Evolutionary conservation across 441 rosid genomes (phyloP).

Genomic region (Jatropha multifida): DNA sequence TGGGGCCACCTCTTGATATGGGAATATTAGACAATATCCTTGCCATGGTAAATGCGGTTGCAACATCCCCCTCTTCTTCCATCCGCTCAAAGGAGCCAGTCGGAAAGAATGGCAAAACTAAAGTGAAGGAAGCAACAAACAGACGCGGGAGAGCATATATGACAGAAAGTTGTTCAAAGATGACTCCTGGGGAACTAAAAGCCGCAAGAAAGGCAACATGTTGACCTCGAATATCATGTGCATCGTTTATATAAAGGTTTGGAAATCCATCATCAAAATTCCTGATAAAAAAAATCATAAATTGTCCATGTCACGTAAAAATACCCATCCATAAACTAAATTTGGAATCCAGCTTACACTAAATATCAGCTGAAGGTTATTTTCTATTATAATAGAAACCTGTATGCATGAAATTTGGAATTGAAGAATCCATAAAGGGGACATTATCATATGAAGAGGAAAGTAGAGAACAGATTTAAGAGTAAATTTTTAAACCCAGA

Average conservation of each 20-base stretch:
- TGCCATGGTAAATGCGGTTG: constrained; percentile 98
- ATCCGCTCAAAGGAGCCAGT: constrained; percentile 98
- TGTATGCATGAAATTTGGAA: not conserved
- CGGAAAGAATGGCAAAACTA: constrained; percentile 95
- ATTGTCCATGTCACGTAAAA: not conserved
- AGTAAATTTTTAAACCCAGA: not conserved
- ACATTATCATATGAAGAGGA: not conserved
- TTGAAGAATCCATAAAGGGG: not conserved
- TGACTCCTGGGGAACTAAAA: constrained; percentile 87
- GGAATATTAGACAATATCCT: constrained; percentile 95
- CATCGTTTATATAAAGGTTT: constrained; percentile 85
- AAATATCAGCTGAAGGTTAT: not conserved
- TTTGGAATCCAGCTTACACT: not conserved
- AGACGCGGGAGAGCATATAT: constrained; percentile 88
- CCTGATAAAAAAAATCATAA: constrained; percentile 44
- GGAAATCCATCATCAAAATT: constrained; percentile 96
- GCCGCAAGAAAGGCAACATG: constrained; percentile 96
- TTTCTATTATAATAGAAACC: not conserved
- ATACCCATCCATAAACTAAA: not conserved
- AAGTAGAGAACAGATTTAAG: not conserved
- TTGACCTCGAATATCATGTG: constrained; percentile 86
- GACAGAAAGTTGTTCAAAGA: constrained; percentile 96
- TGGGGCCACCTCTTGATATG: constrained; percentile 94
- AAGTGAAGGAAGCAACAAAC: constrained; percentile 87
- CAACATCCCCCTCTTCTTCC: constrained; percentile 99